phyloP scores from a whole-genome alignment of 2,329 filamentous ascomycete species.

The Hysterium pulicare region DNA sequence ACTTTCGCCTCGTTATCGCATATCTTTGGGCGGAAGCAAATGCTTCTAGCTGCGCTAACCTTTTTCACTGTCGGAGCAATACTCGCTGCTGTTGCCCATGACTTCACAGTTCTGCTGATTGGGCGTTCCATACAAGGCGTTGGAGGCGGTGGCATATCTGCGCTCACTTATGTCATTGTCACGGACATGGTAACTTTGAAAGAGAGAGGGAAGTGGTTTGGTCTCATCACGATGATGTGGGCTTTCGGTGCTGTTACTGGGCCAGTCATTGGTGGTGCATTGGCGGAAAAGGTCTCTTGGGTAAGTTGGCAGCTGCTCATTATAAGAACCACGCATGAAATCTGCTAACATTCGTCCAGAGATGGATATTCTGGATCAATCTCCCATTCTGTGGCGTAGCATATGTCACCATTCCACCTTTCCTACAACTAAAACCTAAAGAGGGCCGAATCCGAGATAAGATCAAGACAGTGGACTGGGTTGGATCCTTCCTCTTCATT shows the following conservation, averaged over 20 bases:
- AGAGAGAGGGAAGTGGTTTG: conserved; percentile 18
- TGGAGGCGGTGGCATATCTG: conserved; percentile 45
- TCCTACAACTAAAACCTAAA: conserved; percentile 35
- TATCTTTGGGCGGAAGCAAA: conserved; percentile 47
- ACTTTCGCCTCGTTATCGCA: conserved; percentile 43
- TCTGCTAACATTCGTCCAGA: conserved; percentile 8
- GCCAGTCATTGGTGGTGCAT: conserved; percentile 49
- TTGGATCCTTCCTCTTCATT: conserved; percentile 58
- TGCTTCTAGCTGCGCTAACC: conserved; percentile 42
- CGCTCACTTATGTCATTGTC: conserved; percentile 42
- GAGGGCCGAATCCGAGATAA: conserved; percentile 43
- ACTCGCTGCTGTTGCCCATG: conserved; percentile 38
- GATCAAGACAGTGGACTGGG: conserved; percentile 55
- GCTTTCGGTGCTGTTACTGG: conserved; percentile 39
- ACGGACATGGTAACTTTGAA: conserved; percentile 38
- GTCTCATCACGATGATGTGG: conserved; percentile 20
- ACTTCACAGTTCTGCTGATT: conserved; percentile 38
- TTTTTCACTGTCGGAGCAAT: conserved; percentile 46
- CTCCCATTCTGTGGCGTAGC: conserved; percentile 33
- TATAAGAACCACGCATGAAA: too few species aligned
- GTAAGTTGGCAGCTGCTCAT: not conserved
- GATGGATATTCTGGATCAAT: conserved; percentile 42
- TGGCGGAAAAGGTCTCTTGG: conserved; percentile 30
- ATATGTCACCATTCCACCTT: conserved; percentile 38
- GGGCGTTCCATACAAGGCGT: conserved; percentile 47